Conservation (phyloP, 1,284 basidiomycete genomes). For the Ganoderma lingzhi region DNA sequence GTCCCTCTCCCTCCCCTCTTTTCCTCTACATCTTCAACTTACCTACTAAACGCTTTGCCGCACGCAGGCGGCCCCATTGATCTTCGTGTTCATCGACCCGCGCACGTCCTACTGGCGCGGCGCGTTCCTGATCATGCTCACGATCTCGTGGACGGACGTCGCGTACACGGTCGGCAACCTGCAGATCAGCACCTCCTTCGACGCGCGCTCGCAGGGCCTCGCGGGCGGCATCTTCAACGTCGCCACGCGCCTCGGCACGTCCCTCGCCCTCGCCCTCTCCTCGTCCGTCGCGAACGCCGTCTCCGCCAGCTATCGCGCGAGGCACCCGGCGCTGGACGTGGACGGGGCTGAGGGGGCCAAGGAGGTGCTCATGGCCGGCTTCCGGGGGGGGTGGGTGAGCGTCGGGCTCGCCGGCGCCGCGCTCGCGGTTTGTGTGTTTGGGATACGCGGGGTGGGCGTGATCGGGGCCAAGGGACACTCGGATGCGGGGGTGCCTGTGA, state of each 20-base stretch:
- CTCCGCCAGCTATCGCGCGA: constrained; percentile 36
- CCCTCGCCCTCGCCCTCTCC: constrained; percentile 45
- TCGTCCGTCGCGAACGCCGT: constrained; percentile 42
- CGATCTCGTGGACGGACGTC: constrained; percentile 39
- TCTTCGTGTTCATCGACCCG: constrained; percentile 44
- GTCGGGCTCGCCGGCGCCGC: background rate
- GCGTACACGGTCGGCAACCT: constrained; percentile 47
- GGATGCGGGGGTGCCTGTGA: background rate
- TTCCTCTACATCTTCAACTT: background rate
- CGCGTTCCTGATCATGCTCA: constrained; percentile 42
- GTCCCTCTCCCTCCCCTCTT: background rate
- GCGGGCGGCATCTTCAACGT: constrained; percentile 49
- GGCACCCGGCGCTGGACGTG: background rate
- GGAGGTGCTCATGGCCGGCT: background rate
- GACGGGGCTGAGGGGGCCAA: background rate
- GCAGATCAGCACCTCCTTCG: constrained; percentile 43
- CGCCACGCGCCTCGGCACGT: constrained; percentile 47
- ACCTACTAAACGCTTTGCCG: background rate
- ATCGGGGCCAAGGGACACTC: background rate
- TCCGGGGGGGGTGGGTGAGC: background rate
- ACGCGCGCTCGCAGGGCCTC: constrained; percentile 46
- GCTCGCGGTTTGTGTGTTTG: background rate
- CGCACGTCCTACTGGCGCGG: constrained; percentile 44
- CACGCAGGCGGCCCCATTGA: constrained; percentile 40
- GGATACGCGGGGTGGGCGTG: background rate